A percentile compares a stretch with the other conserved stretches of the same genome.
Conservation (phyloP, 345 rosid genomes). For the Citrus sp. region DNA sequence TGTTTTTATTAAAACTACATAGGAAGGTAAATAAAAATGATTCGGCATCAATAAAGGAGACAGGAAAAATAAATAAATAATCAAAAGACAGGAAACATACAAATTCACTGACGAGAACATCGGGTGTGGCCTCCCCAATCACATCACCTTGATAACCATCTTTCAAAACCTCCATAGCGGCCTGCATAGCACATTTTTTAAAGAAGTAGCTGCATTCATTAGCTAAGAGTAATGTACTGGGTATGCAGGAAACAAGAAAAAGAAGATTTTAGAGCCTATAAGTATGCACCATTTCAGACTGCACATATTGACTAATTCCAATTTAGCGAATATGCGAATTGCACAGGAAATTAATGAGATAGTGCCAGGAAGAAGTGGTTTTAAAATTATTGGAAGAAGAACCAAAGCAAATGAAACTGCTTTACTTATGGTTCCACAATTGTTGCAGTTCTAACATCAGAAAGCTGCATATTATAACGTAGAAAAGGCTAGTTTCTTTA, state of each 20-base stretch:
- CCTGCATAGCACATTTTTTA: conserved; percentile 35
- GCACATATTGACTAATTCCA: background rate
- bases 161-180: conserved; percentile 50
- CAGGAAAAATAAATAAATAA: background rate
- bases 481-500: background rate
- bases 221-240: background rate
- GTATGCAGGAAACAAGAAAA: background rate
- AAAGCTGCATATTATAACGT: background rate
- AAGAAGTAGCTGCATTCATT: background rate
- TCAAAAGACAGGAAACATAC: conserved; percentile 48
- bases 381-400: background rate
- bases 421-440: background rate
- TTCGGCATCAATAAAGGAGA: too few relatives aligned
- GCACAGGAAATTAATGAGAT: background rate
- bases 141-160: conserved; percentile 88
- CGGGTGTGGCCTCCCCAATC: conserved; percentile 88
- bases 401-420: background rate
- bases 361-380: background rate
- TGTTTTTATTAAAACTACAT: too few relatives aligned
- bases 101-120: conserved; percentile 76
- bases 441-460: background rate
- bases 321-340: background rate
- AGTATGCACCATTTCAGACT: background rate
- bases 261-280: background rate
- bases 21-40: too few relatives aligned